These are phyloP conservation scores for Fonsecaea monophora DNA, from an alignment of 2,329 filamentous ascomycete genomes.

Conservation along the genomic window DNA sequence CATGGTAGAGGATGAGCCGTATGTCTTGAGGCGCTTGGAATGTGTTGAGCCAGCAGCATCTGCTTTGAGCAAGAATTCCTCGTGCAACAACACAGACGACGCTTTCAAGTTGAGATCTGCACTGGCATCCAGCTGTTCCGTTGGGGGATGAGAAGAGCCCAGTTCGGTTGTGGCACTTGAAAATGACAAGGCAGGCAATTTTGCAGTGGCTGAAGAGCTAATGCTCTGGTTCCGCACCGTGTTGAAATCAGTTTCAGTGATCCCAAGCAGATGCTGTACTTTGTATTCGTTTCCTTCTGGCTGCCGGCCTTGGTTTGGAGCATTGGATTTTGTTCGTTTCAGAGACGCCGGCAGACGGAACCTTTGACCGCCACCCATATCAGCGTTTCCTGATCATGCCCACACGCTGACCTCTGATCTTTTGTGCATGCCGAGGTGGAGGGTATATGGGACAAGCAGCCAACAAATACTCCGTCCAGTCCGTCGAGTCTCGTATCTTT, in stretches of 20 bases:
- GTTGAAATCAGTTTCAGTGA: constrained; percentile 34
- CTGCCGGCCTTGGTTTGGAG: constrained; percentile 23
- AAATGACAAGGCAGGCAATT: constrained; percentile 33
- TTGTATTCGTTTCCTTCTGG: constrained; percentile 33
- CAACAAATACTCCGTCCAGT: background rate
- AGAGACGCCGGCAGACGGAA: constrained; percentile 30
- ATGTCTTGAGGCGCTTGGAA: constrained; percentile 24
- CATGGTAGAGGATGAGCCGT: constrained; percentile 52
- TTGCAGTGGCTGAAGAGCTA: constrained; percentile 36
- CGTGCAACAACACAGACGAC: constrained; percentile 36
- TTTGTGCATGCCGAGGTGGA: constrained; percentile 13
- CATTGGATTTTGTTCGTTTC: constrained; percentile 28
- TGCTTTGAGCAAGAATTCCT: constrained; percentile 28
- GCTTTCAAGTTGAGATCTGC: constrained; percentile 30
- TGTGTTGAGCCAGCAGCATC: constrained; percentile 11
- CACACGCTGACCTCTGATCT: background rate
- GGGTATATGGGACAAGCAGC: background rate
- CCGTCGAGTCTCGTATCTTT: background rate
- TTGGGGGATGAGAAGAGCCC: constrained; percentile 28
- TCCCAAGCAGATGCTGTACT: constrained; percentile 38
- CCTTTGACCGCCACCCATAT: constrained; percentile 31
- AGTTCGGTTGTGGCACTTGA: constrained; percentile 40
- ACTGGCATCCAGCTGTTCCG: constrained; percentile 19
- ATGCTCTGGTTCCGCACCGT: constrained; percentile 37
- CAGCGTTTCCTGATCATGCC: constrained; percentile 9